Conservation (phyloP, 2,329 filamentous ascomycete species). For the Verticillium albo-atrum region DNA sequence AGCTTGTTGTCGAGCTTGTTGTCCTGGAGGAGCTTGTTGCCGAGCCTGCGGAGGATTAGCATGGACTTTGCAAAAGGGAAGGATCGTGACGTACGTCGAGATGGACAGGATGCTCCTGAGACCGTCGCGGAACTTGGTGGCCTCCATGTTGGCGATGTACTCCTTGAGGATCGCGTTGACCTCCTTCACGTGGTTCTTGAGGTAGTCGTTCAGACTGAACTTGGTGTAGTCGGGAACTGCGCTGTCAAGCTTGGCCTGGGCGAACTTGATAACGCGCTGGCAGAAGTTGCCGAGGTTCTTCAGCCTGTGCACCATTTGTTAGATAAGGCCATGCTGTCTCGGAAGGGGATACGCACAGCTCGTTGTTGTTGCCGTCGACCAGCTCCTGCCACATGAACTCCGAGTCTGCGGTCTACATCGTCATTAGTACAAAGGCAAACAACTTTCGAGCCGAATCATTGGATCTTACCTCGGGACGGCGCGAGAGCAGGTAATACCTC, state of each 20-base stretch:
- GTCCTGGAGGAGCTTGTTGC: slow-evolving; percentile 47
- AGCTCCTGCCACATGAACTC: slow-evolving; percentile 89
- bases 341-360: slow-evolving; percentile 44
- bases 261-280: slow-evolving; percentile 66
- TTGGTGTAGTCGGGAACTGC: slow-evolving; percentile 59
- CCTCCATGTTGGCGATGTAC: slow-evolving; percentile 66
- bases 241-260: slow-evolving; percentile 70
- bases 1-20: slow-evolving; percentile 51
- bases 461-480: slow-evolving; percentile 62
- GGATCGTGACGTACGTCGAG: slow-evolving; percentile 36
- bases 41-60: slow-evolving; percentile 21
- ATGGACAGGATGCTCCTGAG: slow-evolving; percentile 63
- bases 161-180: slow-evolving; percentile 62
- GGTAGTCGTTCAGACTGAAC: slow-evolving; percentile 48
- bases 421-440: not conserved
- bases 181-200: slow-evolving; percentile 53
- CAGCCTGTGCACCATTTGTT: slow-evolving; percentile 23
- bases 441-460: no score
- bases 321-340: not conserved
- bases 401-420: slow-evolving; percentile 60
- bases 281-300: slow-evolving; percentile 73
- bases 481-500: slow-evolving; percentile 85
- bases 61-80: not conserved
- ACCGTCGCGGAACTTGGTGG: slow-evolving; percentile 65
- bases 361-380: slow-evolving; percentile 81